Evolutionary conservation across 2,329 filamentous ascomycete species (phyloP), one percentile per base, ranked within the genome.

Genomic region (Onygenales sp.): DNA sequence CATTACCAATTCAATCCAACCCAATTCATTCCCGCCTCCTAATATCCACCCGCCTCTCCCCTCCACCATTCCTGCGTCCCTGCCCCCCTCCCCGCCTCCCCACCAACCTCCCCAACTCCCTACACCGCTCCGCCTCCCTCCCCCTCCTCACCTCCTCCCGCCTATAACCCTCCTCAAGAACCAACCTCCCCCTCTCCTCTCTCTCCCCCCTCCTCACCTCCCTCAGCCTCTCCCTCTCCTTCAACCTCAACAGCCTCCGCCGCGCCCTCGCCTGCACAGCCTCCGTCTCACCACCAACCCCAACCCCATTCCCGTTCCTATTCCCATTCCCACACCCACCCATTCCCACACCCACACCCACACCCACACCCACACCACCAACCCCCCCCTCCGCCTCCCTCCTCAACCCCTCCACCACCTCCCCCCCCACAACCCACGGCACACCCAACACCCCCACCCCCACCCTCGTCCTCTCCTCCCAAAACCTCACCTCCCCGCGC

Each of bases 401-500:
- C 7, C 67, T 64, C 33, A 82, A 66, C 47, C 60, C 63, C 52
- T 66, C 69, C 44, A 75, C 64, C 56, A 81, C 72, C 32, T 66
- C 64, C 0, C 66, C 61, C 0, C 63, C 68, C 44, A 85, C 57
- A 2, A 69, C 60, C 82, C 82, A 84, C 2, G 80, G 79, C 51
- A 66, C 67, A 2, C 68, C 69, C 21, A 85, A 69, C 1, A 81
- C 71, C 10, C 75, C 67, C 8, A 71, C 62, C 44, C 77, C 72
- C 61, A 77, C 81, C 32, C 70, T 64, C 3, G 74, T 72, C 14
- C 75, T 72, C 57, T 78, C 75, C 1, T 72, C 68, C 73, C 82
- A 78, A 35, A 78, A 78, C 7, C 64, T 63, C 48, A 76, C 74
- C 61, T 85, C 82, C 32, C 78, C 75, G 43, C 74, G 73, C 11